Conservation (phyloP, 805 yeast genomes). For the Tetrapisispora arboricola region DNA sequence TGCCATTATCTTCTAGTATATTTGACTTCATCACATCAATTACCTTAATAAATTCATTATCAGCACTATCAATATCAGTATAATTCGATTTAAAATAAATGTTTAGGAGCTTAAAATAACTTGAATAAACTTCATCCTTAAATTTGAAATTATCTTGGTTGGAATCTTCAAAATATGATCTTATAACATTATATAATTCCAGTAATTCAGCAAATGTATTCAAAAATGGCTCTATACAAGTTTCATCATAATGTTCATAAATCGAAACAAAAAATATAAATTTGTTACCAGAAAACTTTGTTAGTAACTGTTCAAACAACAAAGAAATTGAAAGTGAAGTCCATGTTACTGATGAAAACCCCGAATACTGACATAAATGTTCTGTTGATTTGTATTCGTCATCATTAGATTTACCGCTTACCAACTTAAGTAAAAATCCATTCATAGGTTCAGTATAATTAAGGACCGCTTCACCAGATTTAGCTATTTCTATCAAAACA, state of each 20-base stretch:
- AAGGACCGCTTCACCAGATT: slow-evolving; percentile 9
- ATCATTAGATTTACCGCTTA: not conserved
- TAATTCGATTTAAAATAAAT: slow-evolving; percentile 15
- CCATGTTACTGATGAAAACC: slow-evolving; percentile 24
- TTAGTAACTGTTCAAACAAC: not conserved
- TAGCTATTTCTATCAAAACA: slow-evolving; percentile 24
- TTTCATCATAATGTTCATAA: slow-evolving; percentile 11
- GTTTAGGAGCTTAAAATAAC: slow-evolving; percentile 18
- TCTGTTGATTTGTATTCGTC: not conserved
- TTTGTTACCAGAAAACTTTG: slow-evolving; percentile 16
- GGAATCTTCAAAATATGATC: slow-evolving; percentile 1
- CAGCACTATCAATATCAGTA: not conserved
- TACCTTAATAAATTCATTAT: slow-evolving; percentile 10
- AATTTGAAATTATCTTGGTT: slow-evolving; percentile 15
- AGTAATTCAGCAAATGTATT: slow-evolving; percentile 9
- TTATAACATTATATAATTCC: slow-evolving; percentile 9
- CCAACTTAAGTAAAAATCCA: not conserved
- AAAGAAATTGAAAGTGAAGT: not conserved
- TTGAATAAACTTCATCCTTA: slow-evolving; percentile 24
- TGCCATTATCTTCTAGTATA: slow-evolving; percentile 19
- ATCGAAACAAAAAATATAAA: slow-evolving; percentile 23
- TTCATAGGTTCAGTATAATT: not conserved
- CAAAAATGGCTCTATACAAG: slow-evolving; percentile 2
- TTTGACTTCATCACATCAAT: slow-evolving; percentile 13
- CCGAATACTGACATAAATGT: slow-evolving; percentile 5